phyloP scores from a whole-genome alignment of 2,329 filamentous ascomycete species.

The Paramyrothecium roridum region DNA sequence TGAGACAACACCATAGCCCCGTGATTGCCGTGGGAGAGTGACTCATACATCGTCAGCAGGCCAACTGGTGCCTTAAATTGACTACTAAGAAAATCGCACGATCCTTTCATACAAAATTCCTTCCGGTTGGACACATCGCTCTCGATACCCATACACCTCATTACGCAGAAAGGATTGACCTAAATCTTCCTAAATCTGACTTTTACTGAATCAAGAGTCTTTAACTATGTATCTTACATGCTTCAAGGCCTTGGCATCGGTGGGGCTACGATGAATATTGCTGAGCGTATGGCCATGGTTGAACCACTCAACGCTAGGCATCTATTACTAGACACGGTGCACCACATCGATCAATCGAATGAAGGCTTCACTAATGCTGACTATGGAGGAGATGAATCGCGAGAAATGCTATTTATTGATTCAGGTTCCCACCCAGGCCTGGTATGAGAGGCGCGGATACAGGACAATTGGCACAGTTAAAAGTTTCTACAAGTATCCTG shows the following conservation, averaged over 20 bases:
- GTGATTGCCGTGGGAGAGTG: too few species aligned
- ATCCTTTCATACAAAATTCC: too few species aligned
- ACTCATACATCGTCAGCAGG: too few species aligned
- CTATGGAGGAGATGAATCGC: neutral
- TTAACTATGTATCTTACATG: conserved; percentile 4
- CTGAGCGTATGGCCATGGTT: neutral
- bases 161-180: neutral
- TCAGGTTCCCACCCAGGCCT: conserved; percentile 4
- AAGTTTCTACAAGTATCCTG: neutral
- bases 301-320: conserved; percentile 3
- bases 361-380: neutral
- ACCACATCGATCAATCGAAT: conserved; percentile 3
- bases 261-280: conserved; percentile 4
- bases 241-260: conserved; percentile 5
- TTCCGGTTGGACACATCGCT: neutral
- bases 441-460: conserved; percentile 7
- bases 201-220: conserved; percentile 7
- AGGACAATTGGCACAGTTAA: conserved; percentile 2
- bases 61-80: too few species aligned
- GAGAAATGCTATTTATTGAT: neutral
- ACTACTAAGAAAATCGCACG: too few species aligned
- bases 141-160: neutral
- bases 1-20: too few species aligned
- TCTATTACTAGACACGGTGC: conserved; percentile 6
- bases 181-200: neutral